These are phyloP conservation scores for Russula sp. DNA, from an alignment of 768 basidiomycete species.

Conservation along the genomic window DNA sequence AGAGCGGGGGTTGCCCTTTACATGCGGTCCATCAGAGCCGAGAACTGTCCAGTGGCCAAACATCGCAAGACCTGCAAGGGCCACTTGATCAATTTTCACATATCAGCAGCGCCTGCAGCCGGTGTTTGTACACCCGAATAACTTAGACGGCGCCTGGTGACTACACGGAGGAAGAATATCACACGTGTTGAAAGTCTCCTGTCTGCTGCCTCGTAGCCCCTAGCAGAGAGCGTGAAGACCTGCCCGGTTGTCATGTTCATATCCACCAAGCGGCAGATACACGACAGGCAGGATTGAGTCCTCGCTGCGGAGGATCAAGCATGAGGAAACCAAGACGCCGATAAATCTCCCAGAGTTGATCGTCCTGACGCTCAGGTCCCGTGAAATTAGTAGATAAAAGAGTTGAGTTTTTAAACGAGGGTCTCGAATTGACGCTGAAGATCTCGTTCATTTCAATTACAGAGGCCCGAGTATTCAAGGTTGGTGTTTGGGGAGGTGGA, in stretches of 20 bases:
- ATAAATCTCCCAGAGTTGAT: not conserved
- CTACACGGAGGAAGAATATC: not conserved
- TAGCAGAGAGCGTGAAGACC: not conserved
- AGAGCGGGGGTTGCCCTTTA: not conserved
- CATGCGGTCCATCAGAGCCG: slow-evolving; percentile 12
- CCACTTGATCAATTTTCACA: slow-evolving; percentile 1
- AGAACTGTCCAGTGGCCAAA: not conserved
- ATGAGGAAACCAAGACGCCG: not conserved
- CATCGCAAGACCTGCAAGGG: not conserved
- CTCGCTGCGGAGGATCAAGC: not conserved
- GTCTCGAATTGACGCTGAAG: not conserved
- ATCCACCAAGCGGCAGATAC: not conserved
- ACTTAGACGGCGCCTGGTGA: not conserved
- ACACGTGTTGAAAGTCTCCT: slow-evolving; percentile 10
- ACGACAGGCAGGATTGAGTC: not conserved
- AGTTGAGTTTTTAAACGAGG: not conserved
- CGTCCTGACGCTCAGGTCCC: not conserved
- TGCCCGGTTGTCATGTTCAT: not conserved
- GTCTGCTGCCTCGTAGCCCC: slow-evolving; percentile 11
- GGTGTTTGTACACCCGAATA: not conserved
- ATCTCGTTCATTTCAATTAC: not conserved
- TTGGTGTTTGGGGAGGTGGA: not conserved
- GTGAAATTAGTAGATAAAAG: not conserved
- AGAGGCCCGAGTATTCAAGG: too few relatives aligned
- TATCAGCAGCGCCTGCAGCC: not conserved